phyloP scores from a whole-genome alignment of 208 protist genomes.

The Borovskyia barvae region DNA sequence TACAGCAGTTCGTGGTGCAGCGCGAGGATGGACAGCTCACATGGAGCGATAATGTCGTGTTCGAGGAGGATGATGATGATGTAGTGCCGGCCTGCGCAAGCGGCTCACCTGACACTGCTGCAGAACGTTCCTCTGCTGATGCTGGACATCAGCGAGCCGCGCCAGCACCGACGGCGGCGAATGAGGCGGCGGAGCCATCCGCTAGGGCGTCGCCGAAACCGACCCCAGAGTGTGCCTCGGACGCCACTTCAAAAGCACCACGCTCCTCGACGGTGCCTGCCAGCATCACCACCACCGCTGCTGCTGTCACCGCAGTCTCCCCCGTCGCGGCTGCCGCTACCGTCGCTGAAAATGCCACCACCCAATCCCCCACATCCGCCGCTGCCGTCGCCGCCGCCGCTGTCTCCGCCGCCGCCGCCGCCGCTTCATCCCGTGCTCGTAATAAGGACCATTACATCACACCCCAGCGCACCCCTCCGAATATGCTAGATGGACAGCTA shows the following conservation, averaged over 20 bases:
- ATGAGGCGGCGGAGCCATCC: not conserved
- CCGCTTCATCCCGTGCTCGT: too few relatives aligned
- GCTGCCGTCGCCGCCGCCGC: not conserved
- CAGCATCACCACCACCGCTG: too few relatives aligned
- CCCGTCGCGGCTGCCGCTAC: not conserved
- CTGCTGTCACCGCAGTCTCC: too few relatives aligned
- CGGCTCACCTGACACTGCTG: not conserved
- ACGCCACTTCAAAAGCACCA: too few relatives aligned
- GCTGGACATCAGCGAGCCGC: not conserved
- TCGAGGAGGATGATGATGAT: conserved; percentile 2
- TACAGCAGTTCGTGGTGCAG: conserved; percentile 21
- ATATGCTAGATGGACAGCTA: too few relatives aligned
- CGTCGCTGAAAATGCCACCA: not conserved
- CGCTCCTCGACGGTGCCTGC: too few relatives aligned
- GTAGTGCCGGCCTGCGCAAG: not conserved
- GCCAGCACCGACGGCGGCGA: not conserved
- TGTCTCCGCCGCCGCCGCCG: not conserved
- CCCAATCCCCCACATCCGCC: not conserved
- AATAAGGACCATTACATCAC: too few relatives aligned
- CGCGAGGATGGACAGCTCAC: conserved; percentile 7
- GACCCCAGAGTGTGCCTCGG: too few relatives aligned
- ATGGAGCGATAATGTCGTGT: conserved; percentile 20
- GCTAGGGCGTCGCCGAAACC: not conserved
- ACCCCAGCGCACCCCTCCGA: too few relatives aligned
- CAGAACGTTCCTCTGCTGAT: too few relatives aligned